Base-by-base conservation (phyloP, 306 rosid genomes). In the Quercus berberidifolia region DNA sequence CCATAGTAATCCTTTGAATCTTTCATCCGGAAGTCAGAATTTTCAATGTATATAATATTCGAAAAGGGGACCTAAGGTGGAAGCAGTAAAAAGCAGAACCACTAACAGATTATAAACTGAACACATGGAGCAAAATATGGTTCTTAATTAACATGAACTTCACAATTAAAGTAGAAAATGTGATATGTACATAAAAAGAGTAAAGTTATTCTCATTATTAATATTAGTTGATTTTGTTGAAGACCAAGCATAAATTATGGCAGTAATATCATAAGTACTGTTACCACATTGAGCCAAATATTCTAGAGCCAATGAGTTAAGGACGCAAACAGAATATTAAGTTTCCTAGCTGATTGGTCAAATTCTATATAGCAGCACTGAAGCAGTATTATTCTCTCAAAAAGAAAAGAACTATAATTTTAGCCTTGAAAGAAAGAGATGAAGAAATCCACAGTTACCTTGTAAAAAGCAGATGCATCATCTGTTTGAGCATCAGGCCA, bases 1-100 rank as follows among this genome's bases (percentile, higher is more conserved):
- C 99, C 99, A 75, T 89, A 93, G 79, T 91, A 96, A 74, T 93
- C 99, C 81, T 93, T 96, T 12, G 99, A 93, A 84, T 96, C 99
- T 83, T 96, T 76, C 89, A 90, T 79, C 78, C 96, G 98, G 81
- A 96, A 93, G 76, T 96, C 99, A 33, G 97, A 88, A n/a, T 69
- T 86, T 20, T 96, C 99, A 75, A 96, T 93, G 84, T 96, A 96
- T 58, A 96, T 77, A 73, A 88, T 79, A 73, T 86, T 93, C 86
- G 99, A 87, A 85, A 96, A 96, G 2, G 96, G 94, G 54, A 93
- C 85, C 99, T 96, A 82, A 51, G 51, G 64, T 68, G 49, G 72
- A 80, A 56, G 46, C 26, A 65, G 76, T 23, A 52, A 68, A 71
- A 57, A 35, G 43, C 26, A n/a, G n/a, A 52, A 14, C 46, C 28